Percentiles rank a stretch among this genome's conserved stretches.
Conservation (phyloP, 208 protist species). For the Perkinsela sp. region DNA sequence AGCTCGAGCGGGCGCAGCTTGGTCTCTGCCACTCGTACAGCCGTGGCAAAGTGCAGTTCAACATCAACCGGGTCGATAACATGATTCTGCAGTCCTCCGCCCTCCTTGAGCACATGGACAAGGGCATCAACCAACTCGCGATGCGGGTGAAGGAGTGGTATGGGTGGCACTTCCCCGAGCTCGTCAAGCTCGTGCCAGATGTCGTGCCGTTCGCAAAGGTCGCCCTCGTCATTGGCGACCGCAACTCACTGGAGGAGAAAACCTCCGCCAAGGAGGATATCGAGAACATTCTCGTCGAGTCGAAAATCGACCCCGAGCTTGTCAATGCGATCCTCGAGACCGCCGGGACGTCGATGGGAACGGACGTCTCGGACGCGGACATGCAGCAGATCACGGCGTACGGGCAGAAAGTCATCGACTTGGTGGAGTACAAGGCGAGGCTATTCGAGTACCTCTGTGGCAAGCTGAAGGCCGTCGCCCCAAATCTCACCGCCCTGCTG, state of each 20-base stretch:
- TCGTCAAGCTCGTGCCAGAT: constrained; percentile 80
- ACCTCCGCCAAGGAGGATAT: constrained; percentile 22
- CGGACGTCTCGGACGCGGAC: constrained; percentile 79
- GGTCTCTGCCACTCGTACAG: constrained; percentile 92
- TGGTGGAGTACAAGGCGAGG: constrained; percentile 62
- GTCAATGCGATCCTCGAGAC: constrained; percentile 63
- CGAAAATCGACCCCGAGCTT: constrained; percentile 39
- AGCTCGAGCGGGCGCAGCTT: constrained; percentile 83
- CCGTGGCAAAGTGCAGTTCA: constrained; percentile 94
- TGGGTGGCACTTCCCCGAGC: constrained; percentile 97
- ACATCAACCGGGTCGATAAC: constrained; percentile 91
- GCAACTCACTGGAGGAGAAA: constrained; percentile 26
- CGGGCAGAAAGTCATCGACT: constrained; percentile 61
- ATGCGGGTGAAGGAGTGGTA: constrained; percentile 99
- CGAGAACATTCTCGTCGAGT: constrained; percentile 31
- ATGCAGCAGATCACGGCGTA: constrained; percentile 81
- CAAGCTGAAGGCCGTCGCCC: constrained; percentile 82
- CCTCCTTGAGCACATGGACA: constrained; percentile 94
- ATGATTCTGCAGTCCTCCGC: constrained; percentile 95
- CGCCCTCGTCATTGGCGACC: constrained; percentile 56
- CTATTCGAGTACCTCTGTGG: constrained; percentile 80
- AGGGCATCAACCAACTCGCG: constrained; percentile 96
- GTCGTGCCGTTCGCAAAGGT: constrained; percentile 75
- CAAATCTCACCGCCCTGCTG: constrained; percentile 89
- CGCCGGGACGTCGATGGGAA: constrained; percentile 81